A percentile compares a stretch with the other conserved stretches of the same genome.
Conservation (phyloP, 139 green algal genomes). For the Marvania coccoides region DNA sequence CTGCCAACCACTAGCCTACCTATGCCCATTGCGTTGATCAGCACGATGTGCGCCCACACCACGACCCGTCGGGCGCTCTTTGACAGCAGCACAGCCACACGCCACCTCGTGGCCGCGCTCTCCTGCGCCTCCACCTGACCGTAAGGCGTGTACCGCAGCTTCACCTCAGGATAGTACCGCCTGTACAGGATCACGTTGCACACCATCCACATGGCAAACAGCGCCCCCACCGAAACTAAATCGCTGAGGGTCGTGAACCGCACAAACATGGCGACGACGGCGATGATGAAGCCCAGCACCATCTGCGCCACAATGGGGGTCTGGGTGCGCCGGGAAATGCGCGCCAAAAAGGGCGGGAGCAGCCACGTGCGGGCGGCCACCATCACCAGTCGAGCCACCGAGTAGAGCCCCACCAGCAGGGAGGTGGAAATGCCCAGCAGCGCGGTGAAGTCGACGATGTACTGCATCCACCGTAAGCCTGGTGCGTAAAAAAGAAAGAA, state of each 20-base stretch:
- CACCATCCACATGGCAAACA: constrained; percentile 19
- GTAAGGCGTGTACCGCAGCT: constrained; percentile 25
- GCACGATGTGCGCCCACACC: neutral
- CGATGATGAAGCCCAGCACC: constrained; percentile 13
- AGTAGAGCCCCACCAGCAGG: constrained; percentile 26
- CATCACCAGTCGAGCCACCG: constrained; percentile 19
- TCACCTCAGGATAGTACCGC: constrained; percentile 22
- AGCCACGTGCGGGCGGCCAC: constrained; percentile 20
- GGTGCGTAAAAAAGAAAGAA: neutral
- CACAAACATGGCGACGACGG: constrained; percentile 14
- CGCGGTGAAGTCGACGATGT: constrained; percentile 8
- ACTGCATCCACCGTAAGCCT: constrained; percentile 22
- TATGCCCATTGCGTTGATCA: constrained; percentile 1
- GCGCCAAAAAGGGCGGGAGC: constrained; percentile 24
- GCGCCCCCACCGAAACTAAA: constrained; percentile 1
- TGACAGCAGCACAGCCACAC: neutral
- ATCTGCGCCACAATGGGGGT: constrained; percentile 29
- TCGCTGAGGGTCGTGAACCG: neutral
- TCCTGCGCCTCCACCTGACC: neutral
- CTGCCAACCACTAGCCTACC: too few species aligned
- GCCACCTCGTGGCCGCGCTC: neutral
- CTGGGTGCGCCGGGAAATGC: constrained; percentile 17
- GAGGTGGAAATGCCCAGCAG: constrained; percentile 19
- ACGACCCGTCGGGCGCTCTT: neutral
- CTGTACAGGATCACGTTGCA: constrained; percentile 20